Evolutionary conservation across 495 filamentous ascomycete genomes (phyloP), one percentile per base, ranked within the genome.

Genomic region (Penicillium paradoxum): DNA sequence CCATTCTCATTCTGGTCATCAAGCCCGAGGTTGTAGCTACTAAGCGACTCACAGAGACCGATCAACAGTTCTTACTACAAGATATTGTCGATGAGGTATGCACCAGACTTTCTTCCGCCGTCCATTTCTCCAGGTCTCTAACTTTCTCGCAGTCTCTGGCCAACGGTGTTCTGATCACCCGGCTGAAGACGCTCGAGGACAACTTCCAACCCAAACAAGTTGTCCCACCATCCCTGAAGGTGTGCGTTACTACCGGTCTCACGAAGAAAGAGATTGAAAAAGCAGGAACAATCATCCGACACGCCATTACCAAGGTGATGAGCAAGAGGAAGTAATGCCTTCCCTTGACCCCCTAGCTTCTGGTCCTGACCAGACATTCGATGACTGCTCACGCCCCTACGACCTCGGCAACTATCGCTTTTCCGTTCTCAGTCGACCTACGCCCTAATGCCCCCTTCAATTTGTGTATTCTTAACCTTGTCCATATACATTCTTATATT

Each of bases 221-320:
- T 53, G 79, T 89, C 38, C 74, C 82, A 45, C 88, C 91, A 13
- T 88, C 85, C 5, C 77, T 97, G 51, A 98, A 97, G 74, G 84
- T 95, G 15, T 96, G 91, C 66, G 78, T 96, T 49, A 92, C 90
- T 0, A 85, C 78, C 29, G 93, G 88, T 9, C 77, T 97, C 58
- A 86, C 87, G 30, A 91, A 87, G 75, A 96, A 95, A 73, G 93
- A 98, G 68, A 85, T 90, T 39, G 93, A 98, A 73, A 92, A 90
- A 72, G 88, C 93, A 2, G 93, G 92, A 2, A 81, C 83, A 4
- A 86, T 82, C 5, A 89, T 97, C 52, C 80, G 95, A 45, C 92
- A 97, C 72, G 93, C 91, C 17, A 89, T 97, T 59, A 96, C 91
- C 27, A 96, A 95, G 74, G 84, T 97, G 45, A 65, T 87, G 63